phyloP scores from a whole-genome alignment of 2,329 filamentous ascomycete genomes.

The Exophiala xenobiotica region DNA sequence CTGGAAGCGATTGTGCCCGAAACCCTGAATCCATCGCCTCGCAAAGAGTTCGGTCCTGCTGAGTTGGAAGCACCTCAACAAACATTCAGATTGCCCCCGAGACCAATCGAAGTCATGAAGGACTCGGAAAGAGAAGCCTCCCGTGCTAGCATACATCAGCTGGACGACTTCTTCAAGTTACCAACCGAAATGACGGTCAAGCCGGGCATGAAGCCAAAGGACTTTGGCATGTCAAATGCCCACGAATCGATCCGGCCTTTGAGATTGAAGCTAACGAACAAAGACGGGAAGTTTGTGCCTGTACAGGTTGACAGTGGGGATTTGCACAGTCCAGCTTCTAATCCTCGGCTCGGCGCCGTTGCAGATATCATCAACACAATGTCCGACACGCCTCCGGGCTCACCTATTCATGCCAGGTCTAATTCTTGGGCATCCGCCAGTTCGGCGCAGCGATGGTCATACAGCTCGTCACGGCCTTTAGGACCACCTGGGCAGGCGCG shows the following conservation, averaged over 20 bases:
- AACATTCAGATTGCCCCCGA: slow-evolving; percentile 26
- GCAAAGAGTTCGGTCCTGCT: slow-evolving; percentile 15
- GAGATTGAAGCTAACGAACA: slow-evolving; percentile 23
- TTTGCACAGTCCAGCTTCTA: slow-evolving; percentile 1
- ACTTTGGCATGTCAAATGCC: slow-evolving; percentile 11
- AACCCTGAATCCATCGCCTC: neutral
- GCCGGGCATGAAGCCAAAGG: slow-evolving; percentile 21
- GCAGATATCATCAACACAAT: slow-evolving; percentile 26
- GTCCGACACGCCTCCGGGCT: slow-evolving; percentile 27
- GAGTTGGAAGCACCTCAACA: slow-evolving; percentile 27
- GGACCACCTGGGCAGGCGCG: slow-evolving; percentile 24
- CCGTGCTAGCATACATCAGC: slow-evolving; percentile 12
- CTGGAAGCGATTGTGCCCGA: slow-evolving; percentile 24
- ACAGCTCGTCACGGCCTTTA: slow-evolving; percentile 19
- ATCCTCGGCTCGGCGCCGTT: slow-evolving; percentile 18
- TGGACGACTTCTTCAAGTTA: slow-evolving; percentile 23
- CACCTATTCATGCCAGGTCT: slow-evolving; percentile 22
- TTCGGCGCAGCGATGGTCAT: slow-evolving; percentile 22
- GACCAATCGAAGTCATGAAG: slow-evolving; percentile 9
- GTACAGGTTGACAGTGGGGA: slow-evolving; percentile 12
- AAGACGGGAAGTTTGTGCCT: slow-evolving; percentile 26
- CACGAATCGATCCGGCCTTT: slow-evolving; percentile 18
- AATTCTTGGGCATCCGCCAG: slow-evolving; percentile 19
- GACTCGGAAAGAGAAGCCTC: slow-evolving; percentile 16
- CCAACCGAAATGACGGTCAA: slow-evolving; percentile 12